Evolutionary conservation across 768 basidiomycete species (phyloP).

Genomic region (Calocybe indica): DNA sequence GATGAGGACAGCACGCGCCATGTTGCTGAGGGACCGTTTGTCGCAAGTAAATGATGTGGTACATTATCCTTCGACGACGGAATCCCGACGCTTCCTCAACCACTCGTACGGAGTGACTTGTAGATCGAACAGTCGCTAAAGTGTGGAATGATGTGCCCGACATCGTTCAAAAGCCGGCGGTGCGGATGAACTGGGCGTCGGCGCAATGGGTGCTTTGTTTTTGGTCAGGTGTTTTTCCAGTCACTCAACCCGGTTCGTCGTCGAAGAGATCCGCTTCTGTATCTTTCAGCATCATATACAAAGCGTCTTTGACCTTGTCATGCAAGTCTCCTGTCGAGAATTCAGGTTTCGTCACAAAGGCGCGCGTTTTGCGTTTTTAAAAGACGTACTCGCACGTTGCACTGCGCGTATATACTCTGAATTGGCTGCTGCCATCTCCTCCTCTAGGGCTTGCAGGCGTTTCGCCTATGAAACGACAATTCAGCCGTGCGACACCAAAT

Average conservation of each 20-base stretch:
- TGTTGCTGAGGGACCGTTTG: too few species aligned
- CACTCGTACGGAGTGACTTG: too few species aligned
- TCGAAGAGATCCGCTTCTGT: slow-evolving; percentile 28
- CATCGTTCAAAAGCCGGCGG: too few species aligned
- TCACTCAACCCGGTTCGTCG: slow-evolving; percentile 3
- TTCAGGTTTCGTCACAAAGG: background rate
- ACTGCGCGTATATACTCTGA: slow-evolving; percentile 71
- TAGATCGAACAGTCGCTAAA: too few species aligned
- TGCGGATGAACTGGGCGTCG: too few species aligned
- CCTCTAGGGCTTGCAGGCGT: slow-evolving; percentile 62
- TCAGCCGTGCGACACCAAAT: background rate
- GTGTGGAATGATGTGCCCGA: too few species aligned
- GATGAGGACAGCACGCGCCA: too few species aligned
- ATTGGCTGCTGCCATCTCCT: slow-evolving; percentile 68
- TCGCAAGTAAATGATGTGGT: too few species aligned
- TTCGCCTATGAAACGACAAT: slow-evolving; percentile 40
- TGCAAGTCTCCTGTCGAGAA: slow-evolving; percentile 49
- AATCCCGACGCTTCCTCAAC: too few species aligned
- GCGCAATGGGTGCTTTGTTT: too few species aligned
- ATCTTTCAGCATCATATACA: slow-evolving; percentile 52
- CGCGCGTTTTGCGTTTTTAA: background rate
- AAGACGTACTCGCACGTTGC: slow-evolving; percentile 47
- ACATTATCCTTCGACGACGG: too few species aligned
- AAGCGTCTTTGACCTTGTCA: slow-evolving; percentile 50
- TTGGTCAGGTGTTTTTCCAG: too few species aligned